Evolutionary conservation across 2,329 filamentous ascomycete genomes (phyloP).

Genomic region (Phaeophleospora eucalypticola): DNA sequence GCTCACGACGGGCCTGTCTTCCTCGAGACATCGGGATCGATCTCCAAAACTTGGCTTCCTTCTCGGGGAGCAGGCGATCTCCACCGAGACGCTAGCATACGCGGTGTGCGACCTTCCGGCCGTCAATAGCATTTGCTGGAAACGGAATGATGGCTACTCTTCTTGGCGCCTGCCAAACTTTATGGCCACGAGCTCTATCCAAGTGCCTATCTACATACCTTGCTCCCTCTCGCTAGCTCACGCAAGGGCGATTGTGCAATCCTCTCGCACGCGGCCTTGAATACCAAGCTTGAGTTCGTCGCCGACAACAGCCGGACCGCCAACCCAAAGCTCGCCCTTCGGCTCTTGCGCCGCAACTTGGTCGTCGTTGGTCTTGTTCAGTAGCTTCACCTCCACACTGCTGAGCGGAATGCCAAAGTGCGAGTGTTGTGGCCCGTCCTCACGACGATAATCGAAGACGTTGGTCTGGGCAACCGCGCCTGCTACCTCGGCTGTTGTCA

Average conservation of each 20-base stretch:
- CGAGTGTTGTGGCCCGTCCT: constrained; percentile 40
- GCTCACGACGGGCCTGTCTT: too few species aligned
- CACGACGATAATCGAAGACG: constrained; percentile 76
- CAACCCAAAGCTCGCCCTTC: constrained; percentile 56
- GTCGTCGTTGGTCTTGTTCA: constrained; percentile 34
- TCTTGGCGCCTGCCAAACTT: neutral
- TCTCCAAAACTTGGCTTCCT: too few species aligned
- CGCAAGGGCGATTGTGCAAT: constrained; percentile 60
- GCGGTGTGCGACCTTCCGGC: too few species aligned
- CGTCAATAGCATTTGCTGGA: neutral
- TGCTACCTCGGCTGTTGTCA: constrained; percentile 78
- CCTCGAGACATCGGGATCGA: too few species aligned
- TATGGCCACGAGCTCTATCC: neutral
- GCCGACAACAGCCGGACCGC: constrained; percentile 69
- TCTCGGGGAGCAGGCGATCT: neutral
- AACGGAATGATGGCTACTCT: neutral
- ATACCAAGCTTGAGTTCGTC: constrained; percentile 61
- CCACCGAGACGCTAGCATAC: neutral
- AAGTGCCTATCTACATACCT: neutral
- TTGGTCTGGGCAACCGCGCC: constrained; percentile 85
- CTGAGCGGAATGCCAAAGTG: constrained; percentile 84
- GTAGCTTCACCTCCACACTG: constrained; percentile 66
- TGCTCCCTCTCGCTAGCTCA: constrained; percentile 1
- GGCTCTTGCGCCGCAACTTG: constrained; percentile 59
- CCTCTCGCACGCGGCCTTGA: constrained; percentile 61